Evolutionary conservation across 2,329 filamentous ascomycete genomes (phyloP), one percentile per base, ranked within the genome.

Genomic region (Talaromyces verruculosus): DNA sequence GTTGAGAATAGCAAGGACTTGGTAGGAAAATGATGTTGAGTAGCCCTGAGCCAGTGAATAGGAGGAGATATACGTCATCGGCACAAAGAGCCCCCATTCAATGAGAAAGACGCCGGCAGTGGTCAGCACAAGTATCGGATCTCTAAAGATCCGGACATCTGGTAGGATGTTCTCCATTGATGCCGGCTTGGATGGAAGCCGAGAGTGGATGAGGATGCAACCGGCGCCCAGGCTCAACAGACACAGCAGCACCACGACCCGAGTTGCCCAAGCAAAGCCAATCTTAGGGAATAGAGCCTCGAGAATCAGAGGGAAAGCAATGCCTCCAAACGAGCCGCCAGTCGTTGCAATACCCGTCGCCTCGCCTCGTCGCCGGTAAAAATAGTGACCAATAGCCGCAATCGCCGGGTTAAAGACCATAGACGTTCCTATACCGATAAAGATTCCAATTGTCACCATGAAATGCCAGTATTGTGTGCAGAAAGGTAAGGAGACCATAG

Each of bases 401-500:
- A 97, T 85, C 55, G 90, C 89, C 0, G 93, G 92, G 0, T 92
- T 97, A 78, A 96, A 96, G 67, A 97, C 85, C 39, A 96, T 83
- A 0, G 91, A 92, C 1, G 88, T 89, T 11, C 89, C 91, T 3
- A 91, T 71, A 45, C 93, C 93, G 63, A 87, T 87, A 5, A 96
- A 79, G 3, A 96, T 74, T 13, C 92, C 91, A 71, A 94, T 93
- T 6, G 87, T 84, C 33, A 97, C 80, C 77, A 97, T 87, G 75
- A 97, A 96, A 60, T 96, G 92, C 89, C 90, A 96, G 71, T 92
- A 92, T 73, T 89, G 82, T 13, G 85, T 88, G 75, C 90, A 93
- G 65, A 92, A 82, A 28, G 91, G 91, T 62, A 95, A 78, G 17
- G 90, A 78, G 70, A 96, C 83, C 66, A 92, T 81, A 59, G 87